Conservation (phyloP, 2,329 filamentous ascomycete genomes). For the Aspergillus alliaceus region DNA sequence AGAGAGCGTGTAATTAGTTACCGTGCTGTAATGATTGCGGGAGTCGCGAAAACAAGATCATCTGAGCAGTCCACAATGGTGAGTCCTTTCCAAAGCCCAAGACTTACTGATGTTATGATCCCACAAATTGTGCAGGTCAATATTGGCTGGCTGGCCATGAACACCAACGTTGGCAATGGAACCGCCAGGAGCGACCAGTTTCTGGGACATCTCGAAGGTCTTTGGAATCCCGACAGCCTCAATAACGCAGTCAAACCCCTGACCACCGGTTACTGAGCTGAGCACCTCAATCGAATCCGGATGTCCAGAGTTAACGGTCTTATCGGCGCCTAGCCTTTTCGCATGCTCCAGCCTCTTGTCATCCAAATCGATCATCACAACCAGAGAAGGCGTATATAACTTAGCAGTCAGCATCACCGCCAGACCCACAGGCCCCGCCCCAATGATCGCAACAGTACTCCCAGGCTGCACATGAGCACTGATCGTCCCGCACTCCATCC, state of each 20-base stretch:
- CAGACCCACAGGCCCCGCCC: slow-evolving; percentile 58
- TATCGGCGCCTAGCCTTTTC: slow-evolving; percentile 50
- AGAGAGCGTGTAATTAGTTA: slow-evolving; percentile 17
- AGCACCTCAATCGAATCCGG: slow-evolving; percentile 41
- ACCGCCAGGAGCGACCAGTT: slow-evolving; percentile 55
- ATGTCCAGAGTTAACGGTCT: slow-evolving; percentile 42
- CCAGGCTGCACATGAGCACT: slow-evolving; percentile 55
- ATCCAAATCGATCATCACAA: slow-evolving; percentile 56
- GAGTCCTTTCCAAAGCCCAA: too few species aligned
- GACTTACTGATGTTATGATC: slow-evolving; percentile 53
- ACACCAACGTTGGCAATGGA: slow-evolving; percentile 60
- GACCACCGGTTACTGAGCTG: slow-evolving; percentile 48
- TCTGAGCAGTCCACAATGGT: too few species aligned
- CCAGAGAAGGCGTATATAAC: slow-evolving; percentile 53
- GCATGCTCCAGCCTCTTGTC: slow-evolving; percentile 49
- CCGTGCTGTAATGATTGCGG: too few species aligned
- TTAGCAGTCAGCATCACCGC: slow-evolving; percentile 55
- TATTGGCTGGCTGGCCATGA: slow-evolving; percentile 53
- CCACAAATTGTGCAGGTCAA: slow-evolving; percentile 58
- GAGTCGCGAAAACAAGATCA: too few species aligned
- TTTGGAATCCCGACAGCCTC: slow-evolving; percentile 58
- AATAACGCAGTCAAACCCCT: slow-evolving; percentile 58
- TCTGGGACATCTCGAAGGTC: slow-evolving; percentile 56
- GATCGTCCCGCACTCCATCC: slow-evolving; percentile 55
- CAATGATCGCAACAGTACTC: slow-evolving; percentile 54